These are phyloP conservation scores for Apiospora malaysiana DNA, from an alignment of 2,329 filamentous ascomycete genomes.

Conservation along the genomic window DNA sequence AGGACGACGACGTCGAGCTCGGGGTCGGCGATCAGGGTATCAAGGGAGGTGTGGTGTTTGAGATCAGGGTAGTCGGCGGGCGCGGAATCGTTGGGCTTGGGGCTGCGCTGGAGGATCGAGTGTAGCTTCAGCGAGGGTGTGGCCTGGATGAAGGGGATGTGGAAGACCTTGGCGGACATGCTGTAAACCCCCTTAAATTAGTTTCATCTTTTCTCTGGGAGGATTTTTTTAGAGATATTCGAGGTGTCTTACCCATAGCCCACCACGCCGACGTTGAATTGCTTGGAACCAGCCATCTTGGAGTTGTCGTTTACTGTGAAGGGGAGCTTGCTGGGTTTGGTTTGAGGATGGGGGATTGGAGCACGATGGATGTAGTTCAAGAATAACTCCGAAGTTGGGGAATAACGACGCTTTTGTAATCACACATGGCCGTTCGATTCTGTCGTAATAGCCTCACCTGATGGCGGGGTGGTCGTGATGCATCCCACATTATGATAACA, in stretches of 20 bases:
- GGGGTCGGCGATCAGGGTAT: constrained; percentile 68
- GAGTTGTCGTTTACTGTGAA: background rate
- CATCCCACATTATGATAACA: background rate
- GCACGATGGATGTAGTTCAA: background rate
- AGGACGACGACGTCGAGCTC: constrained; percentile 73
- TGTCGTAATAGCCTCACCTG: constrained; percentile 8
- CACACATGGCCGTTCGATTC: background rate
- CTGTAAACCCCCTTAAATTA: constrained; percentile 37
- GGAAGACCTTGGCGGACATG: constrained; percentile 77
- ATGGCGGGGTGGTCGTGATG: constrained; percentile 5
- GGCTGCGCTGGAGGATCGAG: constrained; percentile 77
- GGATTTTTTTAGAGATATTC: background rate
- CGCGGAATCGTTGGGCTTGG: constrained; percentile 68
- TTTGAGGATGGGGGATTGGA: background rate
- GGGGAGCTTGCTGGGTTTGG: background rate
- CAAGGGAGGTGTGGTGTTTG: constrained; percentile 67
- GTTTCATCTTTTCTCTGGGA: constrained; percentile 26
- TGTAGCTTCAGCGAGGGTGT: constrained; percentile 71
- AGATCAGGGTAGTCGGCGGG: constrained; percentile 69
- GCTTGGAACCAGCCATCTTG: constrained; percentile 37
- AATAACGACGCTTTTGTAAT: background rate
- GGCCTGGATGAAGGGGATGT: constrained; percentile 77
- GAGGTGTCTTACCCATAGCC: constrained; percentile 54
- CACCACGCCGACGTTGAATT: constrained; percentile 57
- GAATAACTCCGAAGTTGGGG: background rate